A percentile compares a stretch with the other conserved stretches of the same genome.
Evolutionary conservation across 2,329 filamentous ascomycete genomes (phyloP).

Genomic region (Trichoderma sp.): DNA sequence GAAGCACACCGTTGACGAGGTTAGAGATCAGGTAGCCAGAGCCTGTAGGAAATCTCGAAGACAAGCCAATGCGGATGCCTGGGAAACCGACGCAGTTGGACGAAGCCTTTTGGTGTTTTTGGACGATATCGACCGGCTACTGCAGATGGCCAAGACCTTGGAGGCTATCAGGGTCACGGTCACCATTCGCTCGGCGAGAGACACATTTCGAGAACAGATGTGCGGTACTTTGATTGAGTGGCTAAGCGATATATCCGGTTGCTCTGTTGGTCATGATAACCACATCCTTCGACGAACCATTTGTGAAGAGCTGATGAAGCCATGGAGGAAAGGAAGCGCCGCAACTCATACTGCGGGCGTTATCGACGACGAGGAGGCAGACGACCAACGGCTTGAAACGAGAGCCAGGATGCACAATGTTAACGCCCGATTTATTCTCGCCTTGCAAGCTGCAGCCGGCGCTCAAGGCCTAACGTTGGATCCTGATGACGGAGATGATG

Average conservation of each 20-base stretch:
- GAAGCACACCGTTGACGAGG: slow-evolving; percentile 93
- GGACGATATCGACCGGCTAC: slow-evolving; percentile 65
- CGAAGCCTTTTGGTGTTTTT: slow-evolving; percentile 80
- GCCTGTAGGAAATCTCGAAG: slow-evolving; percentile 72
- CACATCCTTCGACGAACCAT: slow-evolving; percentile 75
- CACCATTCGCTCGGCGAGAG: slow-evolving; percentile 86
- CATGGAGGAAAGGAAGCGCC: slow-evolving; percentile 82
- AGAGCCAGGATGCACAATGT: slow-evolving; percentile 31
- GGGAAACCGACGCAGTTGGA: slow-evolving; percentile 85
- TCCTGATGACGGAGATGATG: slow-evolving; percentile 31
- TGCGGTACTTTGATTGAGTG: slow-evolving; percentile 96
- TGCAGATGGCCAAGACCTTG: slow-evolving; percentile 78
- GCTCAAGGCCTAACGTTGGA: slow-evolving; percentile 29
- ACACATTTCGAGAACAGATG: slow-evolving; percentile 98
- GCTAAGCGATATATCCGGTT: slow-evolving; percentile 89
- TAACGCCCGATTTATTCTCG: slow-evolving; percentile 38
- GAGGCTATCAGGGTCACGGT: slow-evolving; percentile 96
- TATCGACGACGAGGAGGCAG: slow-evolving; percentile 46
- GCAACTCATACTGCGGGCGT: slow-evolving; percentile 64
- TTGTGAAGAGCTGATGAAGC: slow-evolving; percentile 85
- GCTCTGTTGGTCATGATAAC: slow-evolving; percentile 75
- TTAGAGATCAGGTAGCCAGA: slow-evolving; percentile 82
- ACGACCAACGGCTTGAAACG: slow-evolving; percentile 46
- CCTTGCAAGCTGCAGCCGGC: slow-evolving; percentile 35
- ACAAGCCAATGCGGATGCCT: slow-evolving; percentile 71